These are phyloP conservation scores for Capsicum rhomboideum DNA, from an alignment of 257 asterid genomes.

Conservation along the genomic window DNA sequence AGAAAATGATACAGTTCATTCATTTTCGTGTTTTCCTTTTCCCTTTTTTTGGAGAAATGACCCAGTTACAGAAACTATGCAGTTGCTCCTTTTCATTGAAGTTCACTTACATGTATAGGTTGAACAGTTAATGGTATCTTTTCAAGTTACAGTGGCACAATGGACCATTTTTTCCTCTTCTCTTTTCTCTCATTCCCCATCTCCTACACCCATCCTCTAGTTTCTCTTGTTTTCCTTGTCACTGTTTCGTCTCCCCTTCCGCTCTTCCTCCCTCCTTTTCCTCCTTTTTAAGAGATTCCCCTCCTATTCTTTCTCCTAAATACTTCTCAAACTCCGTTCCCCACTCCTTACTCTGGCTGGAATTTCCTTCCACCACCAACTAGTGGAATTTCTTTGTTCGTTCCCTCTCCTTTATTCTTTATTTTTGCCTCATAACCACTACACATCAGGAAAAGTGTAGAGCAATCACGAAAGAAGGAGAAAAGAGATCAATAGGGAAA, in stretches of 20 bases:
- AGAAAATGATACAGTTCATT: neutral
- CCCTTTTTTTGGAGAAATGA: neutral
- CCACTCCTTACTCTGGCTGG: neutral
- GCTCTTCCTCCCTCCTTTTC: neutral
- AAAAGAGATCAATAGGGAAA: neutral
- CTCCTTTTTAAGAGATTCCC: neutral
- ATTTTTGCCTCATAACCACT: neutral
- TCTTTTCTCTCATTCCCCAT: neutral
- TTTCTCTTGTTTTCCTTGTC: neutral
- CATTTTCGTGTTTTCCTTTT: neutral
- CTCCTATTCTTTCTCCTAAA: neutral
- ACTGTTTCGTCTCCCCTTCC: neutral
- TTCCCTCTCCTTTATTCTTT: neutral
- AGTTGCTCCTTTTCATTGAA: neutral
- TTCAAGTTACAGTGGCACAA: neutral
- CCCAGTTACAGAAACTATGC: neutral
- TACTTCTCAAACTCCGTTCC: neutral
- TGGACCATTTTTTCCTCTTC: neutral
- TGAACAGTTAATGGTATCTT: neutral
- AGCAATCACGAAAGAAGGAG: neutral
- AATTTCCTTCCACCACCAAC: neutral
- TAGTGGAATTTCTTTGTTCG: neutral
- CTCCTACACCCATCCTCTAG: neutral
- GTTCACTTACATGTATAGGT: neutral
- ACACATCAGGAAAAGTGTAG: neutral